Percentiles rank a stretch among this genome's conserved stretches.
Conservation (phyloP, 257 asterid genomes). For the Jacaranda mimosifolia region DNA sequence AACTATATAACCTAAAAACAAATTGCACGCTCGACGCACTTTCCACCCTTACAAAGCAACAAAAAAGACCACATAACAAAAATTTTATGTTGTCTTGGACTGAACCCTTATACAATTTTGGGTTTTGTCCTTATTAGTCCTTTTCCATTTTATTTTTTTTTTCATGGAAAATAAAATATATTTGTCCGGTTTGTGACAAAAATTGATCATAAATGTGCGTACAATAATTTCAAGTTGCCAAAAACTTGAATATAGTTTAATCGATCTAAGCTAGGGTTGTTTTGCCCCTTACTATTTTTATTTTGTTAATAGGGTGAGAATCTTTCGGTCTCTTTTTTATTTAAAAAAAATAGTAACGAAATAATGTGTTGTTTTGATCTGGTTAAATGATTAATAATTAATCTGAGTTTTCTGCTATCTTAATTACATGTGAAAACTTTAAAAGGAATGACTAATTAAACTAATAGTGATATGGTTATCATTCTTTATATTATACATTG, state of each 20-base stretch:
- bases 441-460: too few species aligned
- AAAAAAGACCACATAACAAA: slow-evolving; percentile 30
- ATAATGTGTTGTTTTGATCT: too few species aligned
- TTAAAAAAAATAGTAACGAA: too few species aligned
- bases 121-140: slow-evolving; percentile 20
- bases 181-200: slow-evolving; percentile 20
- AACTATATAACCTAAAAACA: slow-evolving; percentile 19
- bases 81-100: slow-evolving; percentile 31
- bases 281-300: background rate
- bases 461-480: too few species aligned
- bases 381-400: too few species aligned
- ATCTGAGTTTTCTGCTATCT: too few species aligned
- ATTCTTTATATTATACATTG: too few species aligned
- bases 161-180: slow-evolving; percentile 3
- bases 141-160: background rate
- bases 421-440: too few species aligned
- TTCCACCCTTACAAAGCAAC: slow-evolving; percentile 34
- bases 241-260: background rate
- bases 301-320: too few species aligned
- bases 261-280: background rate
- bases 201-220: slow-evolving; percentile 10
- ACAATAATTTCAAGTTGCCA: background rate
- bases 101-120: background rate
- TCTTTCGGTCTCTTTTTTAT: too few species aligned
- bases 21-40: slow-evolving; percentile 27